phyloP scores from a whole-genome alignment of 208 protist genomes.

The Leptomonas pyrrhocoris region DNA sequence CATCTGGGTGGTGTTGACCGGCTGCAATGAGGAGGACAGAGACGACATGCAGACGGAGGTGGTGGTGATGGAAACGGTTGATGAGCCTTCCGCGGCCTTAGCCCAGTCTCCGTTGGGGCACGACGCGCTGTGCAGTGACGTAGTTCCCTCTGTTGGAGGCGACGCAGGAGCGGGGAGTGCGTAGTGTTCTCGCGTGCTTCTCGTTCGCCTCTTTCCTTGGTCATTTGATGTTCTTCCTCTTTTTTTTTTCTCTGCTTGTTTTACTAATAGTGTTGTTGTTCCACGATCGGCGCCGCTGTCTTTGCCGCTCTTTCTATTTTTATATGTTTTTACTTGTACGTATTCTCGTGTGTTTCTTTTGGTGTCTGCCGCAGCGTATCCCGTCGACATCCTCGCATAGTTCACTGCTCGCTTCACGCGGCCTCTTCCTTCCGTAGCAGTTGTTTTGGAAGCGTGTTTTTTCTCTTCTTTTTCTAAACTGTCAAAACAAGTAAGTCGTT shows the following conservation, averaged over 20 bases:
- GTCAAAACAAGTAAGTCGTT: no score
- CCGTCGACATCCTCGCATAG: no score
- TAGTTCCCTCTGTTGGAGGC: not conserved
- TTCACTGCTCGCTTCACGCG: no score
- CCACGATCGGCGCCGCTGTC: no score
- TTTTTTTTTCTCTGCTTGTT: not conserved
- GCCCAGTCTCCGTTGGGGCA: not conserved
- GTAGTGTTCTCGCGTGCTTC: not conserved
- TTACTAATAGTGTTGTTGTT: no score
- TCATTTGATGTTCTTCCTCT: not conserved
- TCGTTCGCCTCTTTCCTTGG: not conserved
- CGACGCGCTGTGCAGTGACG: not conserved
- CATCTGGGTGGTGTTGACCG: constrained; percentile 37
- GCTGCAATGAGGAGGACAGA: constrained; percentile 26
- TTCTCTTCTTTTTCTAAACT: no score
- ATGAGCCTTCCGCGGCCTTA: constrained; percentile 5
- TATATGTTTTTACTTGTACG: not conserved
- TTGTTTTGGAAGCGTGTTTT: no score
- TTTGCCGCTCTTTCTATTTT: not conserved
- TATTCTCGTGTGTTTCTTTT: not conserved
- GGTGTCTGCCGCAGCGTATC: not conserved
- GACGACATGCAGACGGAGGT: constrained; percentile 13
- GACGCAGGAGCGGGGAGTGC: not conserved
- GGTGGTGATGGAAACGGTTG: constrained; percentile 14
- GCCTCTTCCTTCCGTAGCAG: no score